Conservation (phyloP, 768 basidiomycete species). For the Suillus alpinus region DNA sequence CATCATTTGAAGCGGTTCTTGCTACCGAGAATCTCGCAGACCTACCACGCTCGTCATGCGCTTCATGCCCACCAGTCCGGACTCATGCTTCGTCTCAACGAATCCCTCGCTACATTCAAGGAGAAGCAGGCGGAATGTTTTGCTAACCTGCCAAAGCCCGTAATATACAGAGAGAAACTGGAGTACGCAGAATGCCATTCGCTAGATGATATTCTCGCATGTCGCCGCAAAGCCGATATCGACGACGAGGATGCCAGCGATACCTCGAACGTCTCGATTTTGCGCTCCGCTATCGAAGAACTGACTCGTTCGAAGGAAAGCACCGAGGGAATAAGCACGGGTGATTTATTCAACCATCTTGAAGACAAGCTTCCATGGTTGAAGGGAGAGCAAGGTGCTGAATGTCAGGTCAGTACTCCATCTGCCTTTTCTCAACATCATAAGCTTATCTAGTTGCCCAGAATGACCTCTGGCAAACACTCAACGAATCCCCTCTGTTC, state of each 20-base stretch:
- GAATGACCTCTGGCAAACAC: constrained; percentile 58
- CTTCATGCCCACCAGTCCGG: constrained; percentile 58
- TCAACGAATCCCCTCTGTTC: constrained; percentile 50
- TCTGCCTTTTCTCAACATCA: not conserved
- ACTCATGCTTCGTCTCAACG: constrained; percentile 52
- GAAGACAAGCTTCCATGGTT: constrained; percentile 62
- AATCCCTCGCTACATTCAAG: constrained; percentile 55
- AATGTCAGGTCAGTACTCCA: constrained; percentile 48
- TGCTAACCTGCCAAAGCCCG: constrained; percentile 54
- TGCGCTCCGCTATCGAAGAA: constrained; percentile 63
- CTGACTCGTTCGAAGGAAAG: constrained; percentile 36
- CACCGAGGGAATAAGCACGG: constrained; percentile 44
- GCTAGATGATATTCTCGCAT: constrained; percentile 38
- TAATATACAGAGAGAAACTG: constrained; percentile 46
- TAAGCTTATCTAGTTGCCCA: constrained; percentile 21
- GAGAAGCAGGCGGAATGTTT: constrained; percentile 53
- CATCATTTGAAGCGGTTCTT: constrained; percentile 55
- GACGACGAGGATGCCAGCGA: constrained; percentile 18
- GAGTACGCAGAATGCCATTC: constrained; percentile 44
- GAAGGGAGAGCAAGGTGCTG: constrained; percentile 44
- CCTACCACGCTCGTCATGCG: constrained; percentile 58
- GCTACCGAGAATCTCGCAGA: constrained; percentile 60
- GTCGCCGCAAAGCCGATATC: constrained; percentile 3
- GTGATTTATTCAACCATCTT: constrained; percentile 57
- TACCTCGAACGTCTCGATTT: constrained; percentile 51